Percentiles rank a stretch among this genome's conserved stretches.
Evolutionary conservation across 1,284 basidiomycete genomes (phyloP).

Genomic region (Mycosarcoma mackinlayi): DNA sequence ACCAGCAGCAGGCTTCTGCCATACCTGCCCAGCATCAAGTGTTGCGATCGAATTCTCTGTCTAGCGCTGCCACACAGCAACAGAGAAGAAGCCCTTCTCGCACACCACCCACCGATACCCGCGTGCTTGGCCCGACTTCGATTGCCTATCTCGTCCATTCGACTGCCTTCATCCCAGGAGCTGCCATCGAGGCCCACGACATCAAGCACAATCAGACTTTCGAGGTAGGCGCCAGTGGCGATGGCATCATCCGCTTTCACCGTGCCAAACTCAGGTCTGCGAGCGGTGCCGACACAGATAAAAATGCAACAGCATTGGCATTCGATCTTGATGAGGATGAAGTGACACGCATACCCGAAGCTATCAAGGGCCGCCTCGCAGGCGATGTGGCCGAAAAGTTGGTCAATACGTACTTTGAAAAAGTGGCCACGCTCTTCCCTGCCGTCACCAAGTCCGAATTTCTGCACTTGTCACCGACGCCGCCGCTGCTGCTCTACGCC

Average conservation of each 20-base stretch:
- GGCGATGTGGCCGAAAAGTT: constrained; percentile 74
- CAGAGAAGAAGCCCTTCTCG: constrained; percentile 28
- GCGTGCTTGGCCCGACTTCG: constrained; percentile 78
- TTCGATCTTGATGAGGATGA: constrained; percentile 35
- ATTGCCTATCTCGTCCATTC: constrained; percentile 88
- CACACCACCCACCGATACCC: constrained; percentile 59
- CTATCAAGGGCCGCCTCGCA: constrained; percentile 55
- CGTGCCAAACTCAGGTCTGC: constrained; percentile 70
- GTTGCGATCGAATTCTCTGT: neutral
- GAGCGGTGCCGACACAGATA: neutral
- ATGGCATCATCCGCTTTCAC: constrained; percentile 87
- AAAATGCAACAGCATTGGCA: neutral
- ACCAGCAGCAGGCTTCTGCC: constrained; percentile 4
- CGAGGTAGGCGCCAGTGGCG: constrained; percentile 76
- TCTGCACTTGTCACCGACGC: constrained; percentile 76
- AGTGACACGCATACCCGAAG: constrained; percentile 42
- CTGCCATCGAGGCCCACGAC: constrained; percentile 86
- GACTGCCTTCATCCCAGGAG: constrained; percentile 81
- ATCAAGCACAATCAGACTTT: constrained; percentile 70
- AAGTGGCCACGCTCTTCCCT: constrained; percentile 85
- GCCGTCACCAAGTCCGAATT: constrained; percentile 89
- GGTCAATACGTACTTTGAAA: constrained; percentile 89
- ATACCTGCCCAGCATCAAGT: constrained; percentile 2
- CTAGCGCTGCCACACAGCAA: neutral
- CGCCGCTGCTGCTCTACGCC: constrained; percentile 86